Evolutionary conservation across 768 basidiomycete species (phyloP).

Genomic region (Tricholoma flavovirens): DNA sequence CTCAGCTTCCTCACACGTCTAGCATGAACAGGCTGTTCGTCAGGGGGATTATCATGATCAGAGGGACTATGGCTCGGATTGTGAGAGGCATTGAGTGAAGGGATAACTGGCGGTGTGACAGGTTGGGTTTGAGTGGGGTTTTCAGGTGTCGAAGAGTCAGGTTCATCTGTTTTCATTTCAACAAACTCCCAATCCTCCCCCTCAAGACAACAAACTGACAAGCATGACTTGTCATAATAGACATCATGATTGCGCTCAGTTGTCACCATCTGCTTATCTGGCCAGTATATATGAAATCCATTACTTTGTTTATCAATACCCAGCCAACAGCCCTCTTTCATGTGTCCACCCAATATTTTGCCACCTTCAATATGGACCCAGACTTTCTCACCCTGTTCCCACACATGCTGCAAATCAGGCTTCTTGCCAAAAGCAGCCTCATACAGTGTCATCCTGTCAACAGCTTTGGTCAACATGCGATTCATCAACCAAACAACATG

Average conservation of each 20-base stretch:
- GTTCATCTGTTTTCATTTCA: background rate
- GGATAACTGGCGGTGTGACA: background rate
- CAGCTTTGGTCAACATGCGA: too few species aligned
- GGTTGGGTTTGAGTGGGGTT: background rate
- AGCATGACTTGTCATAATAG: constrained; percentile 11
- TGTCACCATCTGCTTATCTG: background rate
- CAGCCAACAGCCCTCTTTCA: constrained; percentile 10
- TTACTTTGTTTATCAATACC: constrained; percentile 1
- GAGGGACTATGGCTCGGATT: too few species aligned
- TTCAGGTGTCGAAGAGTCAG: background rate
- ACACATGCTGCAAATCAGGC: too few species aligned
- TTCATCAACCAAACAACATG: too few species aligned
- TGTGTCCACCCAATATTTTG: constrained; percentile 18
- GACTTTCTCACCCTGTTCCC: too few species aligned
- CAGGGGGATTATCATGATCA: too few species aligned
- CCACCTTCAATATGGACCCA: too few species aligned
- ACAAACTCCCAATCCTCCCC: constrained; percentile 15
- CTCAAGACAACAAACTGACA: constrained; percentile 16
- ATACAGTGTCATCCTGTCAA: too few species aligned
- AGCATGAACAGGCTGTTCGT: too few species aligned
- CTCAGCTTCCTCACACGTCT: too few species aligned
- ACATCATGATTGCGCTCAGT: constrained; percentile 28
- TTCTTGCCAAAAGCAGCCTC: too few species aligned
- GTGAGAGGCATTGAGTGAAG: background rate
- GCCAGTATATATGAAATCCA: background rate